Base-by-base conservation (phyloP, 225 moss, liverwort and hornwort species). In the Sphagnum contortum region DNA sequence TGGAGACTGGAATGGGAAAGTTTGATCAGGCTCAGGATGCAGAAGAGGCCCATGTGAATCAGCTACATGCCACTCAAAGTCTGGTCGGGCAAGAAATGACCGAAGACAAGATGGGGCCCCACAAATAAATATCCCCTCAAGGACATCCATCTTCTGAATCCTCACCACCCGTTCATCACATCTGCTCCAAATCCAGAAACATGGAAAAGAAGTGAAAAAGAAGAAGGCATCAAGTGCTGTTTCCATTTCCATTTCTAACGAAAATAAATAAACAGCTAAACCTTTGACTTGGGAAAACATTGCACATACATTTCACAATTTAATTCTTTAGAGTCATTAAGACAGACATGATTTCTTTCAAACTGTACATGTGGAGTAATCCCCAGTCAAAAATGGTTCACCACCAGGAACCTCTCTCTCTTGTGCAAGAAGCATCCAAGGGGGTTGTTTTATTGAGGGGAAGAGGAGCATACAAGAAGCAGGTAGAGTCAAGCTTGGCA, bases 41-140 rank as follows among this genome's bases (percentile, higher is more conserved):
- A 98, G 68, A 67, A 98, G 88, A 72, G 91, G 85, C 75, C 75
- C 64, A 73, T 98, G 98, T 8, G 73, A 75, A 62, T 93, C 91
- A 60, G 74, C 73, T 49, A 98, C 65, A 72, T 98, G 98, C 89
- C 79, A 89, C 69, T 91, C 89, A 51, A 98, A 98, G 12, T 93
- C 98, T 51, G 83, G 61, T 63, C 86, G 87, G 48, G 85, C 83
- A 70, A 98, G 98, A 69, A 93, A 98, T 8, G 93, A 98, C 67
- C 87, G 89, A 45, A 98, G 77, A 70, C 98, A 98, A 64, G 87
- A 88, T 59, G 89, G 88, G 64, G 91, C 96, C 62, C 98, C 98
- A 77, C 98, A 98, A 48, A 98, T 82, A 49, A 79, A 93, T 66
- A 98, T 90, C 13, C 98, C 98, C 66, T 93, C 93, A 64, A 98